Evolutionary conservation across 2,329 filamentous ascomycete genomes (phyloP).

Genomic region (Alternaria gaisen): DNA sequence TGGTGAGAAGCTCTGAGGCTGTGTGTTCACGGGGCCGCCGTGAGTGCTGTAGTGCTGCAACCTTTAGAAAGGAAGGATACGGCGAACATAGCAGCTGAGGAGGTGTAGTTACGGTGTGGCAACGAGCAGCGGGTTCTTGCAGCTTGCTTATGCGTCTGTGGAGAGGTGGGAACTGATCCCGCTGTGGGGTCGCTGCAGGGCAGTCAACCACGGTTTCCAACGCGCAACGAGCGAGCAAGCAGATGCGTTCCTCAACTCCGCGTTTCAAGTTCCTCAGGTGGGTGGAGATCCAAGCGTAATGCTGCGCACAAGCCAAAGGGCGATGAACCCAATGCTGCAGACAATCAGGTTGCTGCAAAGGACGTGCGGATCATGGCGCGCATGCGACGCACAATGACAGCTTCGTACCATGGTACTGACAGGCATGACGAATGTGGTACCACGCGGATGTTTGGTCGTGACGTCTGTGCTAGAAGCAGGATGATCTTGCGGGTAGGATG

Average conservation of each 20-base stretch:
- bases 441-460: slow-evolving; percentile 16
- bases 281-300: neutral
- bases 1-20: neutral
- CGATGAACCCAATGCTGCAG: neutral
- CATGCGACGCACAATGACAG: slow-evolving; percentile 15
- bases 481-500: neutral
- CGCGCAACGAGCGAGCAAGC: slow-evolving; percentile 1
- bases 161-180: slow-evolving; percentile 1
- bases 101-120: slow-evolving; percentile 12
- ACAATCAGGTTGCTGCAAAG: neutral
- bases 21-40: neutral
- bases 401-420: slow-evolving; percentile 20
- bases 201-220: slow-evolving; percentile 1
- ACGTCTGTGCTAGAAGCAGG: slow-evolving; percentile 4
- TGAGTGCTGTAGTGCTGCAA: neutral
- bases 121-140: slow-evolving; percentile 12
- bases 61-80: neutral
- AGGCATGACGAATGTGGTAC: slow-evolving; percentile 18
- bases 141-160: slow-evolving; percentile 5
- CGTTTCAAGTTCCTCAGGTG: neutral
- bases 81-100: neutral
- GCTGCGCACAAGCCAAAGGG: neutral
- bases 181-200: slow-evolving; percentile 2
- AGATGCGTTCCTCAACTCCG: neutral
- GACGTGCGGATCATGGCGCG: slow-evolving; percentile 1